These are phyloP conservation scores for Scortechinia acanthostroma DNA, from an alignment of 2,329 filamentous ascomycete genomes.

Conservation along the genomic window DNA sequence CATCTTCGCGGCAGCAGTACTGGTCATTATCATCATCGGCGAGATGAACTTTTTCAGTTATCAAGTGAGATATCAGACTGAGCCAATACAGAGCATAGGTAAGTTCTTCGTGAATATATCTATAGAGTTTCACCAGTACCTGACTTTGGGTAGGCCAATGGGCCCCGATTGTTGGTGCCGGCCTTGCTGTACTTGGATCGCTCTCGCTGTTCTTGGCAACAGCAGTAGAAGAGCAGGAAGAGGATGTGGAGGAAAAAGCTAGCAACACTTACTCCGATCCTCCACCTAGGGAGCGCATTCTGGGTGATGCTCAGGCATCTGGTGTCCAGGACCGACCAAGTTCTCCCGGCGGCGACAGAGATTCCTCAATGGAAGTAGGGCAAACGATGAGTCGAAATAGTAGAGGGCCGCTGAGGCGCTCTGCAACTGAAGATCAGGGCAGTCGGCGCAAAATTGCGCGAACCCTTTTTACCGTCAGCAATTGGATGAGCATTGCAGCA, in stretches of 20 bases:
- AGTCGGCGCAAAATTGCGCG: no score
- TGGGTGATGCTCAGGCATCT: no score
- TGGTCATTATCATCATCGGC: constrained; percentile 51
- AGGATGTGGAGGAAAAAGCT: constrained; percentile 5
- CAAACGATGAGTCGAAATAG: no score
- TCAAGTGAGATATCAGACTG: constrained; percentile 48
- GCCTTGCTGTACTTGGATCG: constrained; percentile 48
- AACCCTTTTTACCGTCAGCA: no score
- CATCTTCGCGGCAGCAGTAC: constrained; percentile 46
- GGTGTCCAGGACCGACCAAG: no score
- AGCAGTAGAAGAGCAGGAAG: not conserved
- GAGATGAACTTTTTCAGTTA: constrained; percentile 57
- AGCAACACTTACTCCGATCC: no score
- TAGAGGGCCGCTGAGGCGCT: no score
- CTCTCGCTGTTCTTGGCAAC: constrained; percentile 38
- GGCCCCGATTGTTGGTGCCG: constrained; percentile 41
- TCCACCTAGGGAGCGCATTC: no score
- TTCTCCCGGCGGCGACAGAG: no score
- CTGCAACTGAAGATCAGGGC: no score
- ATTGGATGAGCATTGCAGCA: no score
- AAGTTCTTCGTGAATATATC: constrained; percentile 12
- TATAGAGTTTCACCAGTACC: not conserved
- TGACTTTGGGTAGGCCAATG: constrained; percentile 16
- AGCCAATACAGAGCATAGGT: constrained; percentile 56
- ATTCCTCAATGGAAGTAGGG: no score